Percentiles rank a stretch among this genome's conserved stretches.
Evolutionary conservation across 805 yeast genomes (phyloP).

Genomic region (Candida maesae): DNA sequence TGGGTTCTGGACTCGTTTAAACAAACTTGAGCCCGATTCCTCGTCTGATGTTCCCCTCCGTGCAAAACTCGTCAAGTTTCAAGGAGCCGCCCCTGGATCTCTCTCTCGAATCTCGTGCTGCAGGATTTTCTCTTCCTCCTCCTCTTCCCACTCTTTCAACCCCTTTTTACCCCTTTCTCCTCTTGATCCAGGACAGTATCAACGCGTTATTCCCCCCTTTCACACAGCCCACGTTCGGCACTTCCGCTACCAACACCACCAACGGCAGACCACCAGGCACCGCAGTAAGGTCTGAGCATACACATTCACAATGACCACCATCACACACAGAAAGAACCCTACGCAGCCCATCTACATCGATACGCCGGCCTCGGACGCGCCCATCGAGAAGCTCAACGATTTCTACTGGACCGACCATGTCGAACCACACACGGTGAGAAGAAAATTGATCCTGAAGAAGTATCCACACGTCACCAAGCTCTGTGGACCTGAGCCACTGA

Average conservation of each 20-base stretch:
- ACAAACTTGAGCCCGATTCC: too few species aligned
- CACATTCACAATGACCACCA: slow-evolving; percentile 27
- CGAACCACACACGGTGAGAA: slow-evolving; percentile 76
- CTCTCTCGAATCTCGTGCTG: too few species aligned
- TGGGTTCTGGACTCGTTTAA: too few species aligned
- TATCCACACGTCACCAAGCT: slow-evolving; percentile 79
- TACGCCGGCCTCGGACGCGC: slow-evolving; percentile 31
- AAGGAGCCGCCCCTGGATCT: neutral
- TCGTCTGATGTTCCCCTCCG: too few species aligned
- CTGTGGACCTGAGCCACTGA: slow-evolving; percentile 81
- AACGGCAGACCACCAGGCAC: too few species aligned
- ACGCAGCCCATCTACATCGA: slow-evolving; percentile 19
- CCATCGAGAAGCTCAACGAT: slow-evolving; percentile 43
- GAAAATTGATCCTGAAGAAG: slow-evolving; percentile 67
- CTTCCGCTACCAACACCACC: too few species aligned
- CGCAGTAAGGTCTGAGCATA: too few species aligned
- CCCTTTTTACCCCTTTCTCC: too few species aligned
- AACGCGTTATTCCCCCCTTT: too few species aligned
- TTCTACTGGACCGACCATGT: slow-evolving; percentile 81
- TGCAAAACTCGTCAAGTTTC: neutral
- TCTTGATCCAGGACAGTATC: too few species aligned
- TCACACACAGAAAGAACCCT: slow-evolving; percentile 28
- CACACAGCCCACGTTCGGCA: neutral
- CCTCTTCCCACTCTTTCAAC: neutral
- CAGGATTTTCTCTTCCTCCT: too few species aligned